phyloP scores from a whole-genome alignment of 768 basidiomycete species.

The Sporobolomyces phaffii region DNA sequence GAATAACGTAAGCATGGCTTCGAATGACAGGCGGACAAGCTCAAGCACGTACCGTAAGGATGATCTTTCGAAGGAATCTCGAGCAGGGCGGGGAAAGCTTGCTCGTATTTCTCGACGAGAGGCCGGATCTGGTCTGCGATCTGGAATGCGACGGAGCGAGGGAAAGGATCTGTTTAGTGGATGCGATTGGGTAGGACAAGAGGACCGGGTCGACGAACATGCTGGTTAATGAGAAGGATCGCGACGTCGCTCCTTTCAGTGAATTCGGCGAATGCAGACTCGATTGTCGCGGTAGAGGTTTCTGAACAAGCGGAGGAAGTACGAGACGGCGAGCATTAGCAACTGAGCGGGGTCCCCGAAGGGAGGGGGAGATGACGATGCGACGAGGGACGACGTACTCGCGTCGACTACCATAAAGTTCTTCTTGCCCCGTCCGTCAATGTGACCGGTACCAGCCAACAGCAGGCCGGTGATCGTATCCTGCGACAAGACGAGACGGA shows the following conservation, averaged over 20 bases:
- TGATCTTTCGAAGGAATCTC: slow-evolving; percentile 99
- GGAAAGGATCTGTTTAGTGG: background rate
- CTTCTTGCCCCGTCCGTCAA: slow-evolving; percentile 86
- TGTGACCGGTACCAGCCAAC: slow-evolving; percentile 88
- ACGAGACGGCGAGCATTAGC: background rate
- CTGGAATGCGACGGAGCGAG: slow-evolving; percentile 53
- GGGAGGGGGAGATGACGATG: slow-evolving; percentile 2
- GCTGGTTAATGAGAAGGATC: slow-evolving; percentile 95
- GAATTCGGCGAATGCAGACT: slow-evolving; percentile 86
- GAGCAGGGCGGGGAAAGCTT: slow-evolving; percentile 90
- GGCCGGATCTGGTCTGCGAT: slow-evolving; percentile 95
- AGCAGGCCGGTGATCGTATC: slow-evolving; percentile 95
- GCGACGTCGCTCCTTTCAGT: slow-evolving; percentile 92
- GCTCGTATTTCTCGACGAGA: slow-evolving; percentile 87
- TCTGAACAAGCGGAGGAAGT: slow-evolving; percentile 52
- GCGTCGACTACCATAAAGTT: slow-evolving; percentile 93
- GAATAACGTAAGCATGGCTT: no score
- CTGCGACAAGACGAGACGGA: slow-evolving; percentile 49
- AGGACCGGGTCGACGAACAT: slow-evolving; percentile 56
- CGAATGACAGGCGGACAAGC: no score
- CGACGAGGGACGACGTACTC: slow-evolving; percentile 55
- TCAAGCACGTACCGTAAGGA: slow-evolving; percentile 90
- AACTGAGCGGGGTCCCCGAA: background rate
- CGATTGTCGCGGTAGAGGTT: slow-evolving; percentile 83
- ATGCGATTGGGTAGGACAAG: background rate